Evolutionary conservation across 305 asterid species (phyloP).

Genomic region (Solanum hybrid): DNA sequence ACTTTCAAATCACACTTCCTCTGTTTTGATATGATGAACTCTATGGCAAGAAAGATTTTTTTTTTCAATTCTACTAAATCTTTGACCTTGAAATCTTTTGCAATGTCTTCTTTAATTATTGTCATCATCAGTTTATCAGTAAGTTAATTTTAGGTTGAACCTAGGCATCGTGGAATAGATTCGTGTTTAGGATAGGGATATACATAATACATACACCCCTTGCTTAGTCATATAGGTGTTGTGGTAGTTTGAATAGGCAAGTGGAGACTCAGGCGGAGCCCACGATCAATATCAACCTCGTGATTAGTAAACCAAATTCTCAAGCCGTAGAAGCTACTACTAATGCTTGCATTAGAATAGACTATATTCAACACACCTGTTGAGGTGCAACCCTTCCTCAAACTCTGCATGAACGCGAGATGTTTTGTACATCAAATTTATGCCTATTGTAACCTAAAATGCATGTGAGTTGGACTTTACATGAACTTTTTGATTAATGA

Average conservation of each 20-base stretch:
- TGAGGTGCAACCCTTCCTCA: not conserved
- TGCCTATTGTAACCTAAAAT: not conserved
- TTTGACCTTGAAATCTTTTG: too few species aligned
- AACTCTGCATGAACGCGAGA: not conserved
- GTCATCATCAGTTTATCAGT: not conserved
- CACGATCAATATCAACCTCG: not conserved
- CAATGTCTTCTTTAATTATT: not conserved
- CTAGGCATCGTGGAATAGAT: not conserved
- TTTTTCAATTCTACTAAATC: not conserved
- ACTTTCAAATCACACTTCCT: not conserved
- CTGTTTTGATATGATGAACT: not conserved
- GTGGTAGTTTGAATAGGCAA: not conserved
- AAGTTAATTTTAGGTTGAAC: not conserved
- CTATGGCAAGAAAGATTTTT: not conserved
- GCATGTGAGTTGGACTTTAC: not conserved
- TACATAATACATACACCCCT: not conserved
- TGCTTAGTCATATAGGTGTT: not conserved
- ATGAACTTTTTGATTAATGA: not conserved
- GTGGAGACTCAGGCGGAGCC: not conserved
- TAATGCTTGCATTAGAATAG: not conserved
- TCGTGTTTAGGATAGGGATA: not conserved
- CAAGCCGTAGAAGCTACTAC: not conserved
- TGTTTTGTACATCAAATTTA: not conserved
- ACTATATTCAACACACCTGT: not conserved
- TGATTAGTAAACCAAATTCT: not conserved